Evolutionary conservation across 2,329 filamentous ascomycete genomes (phyloP).

Genomic region (Colletotrichum gigasporum): DNA sequence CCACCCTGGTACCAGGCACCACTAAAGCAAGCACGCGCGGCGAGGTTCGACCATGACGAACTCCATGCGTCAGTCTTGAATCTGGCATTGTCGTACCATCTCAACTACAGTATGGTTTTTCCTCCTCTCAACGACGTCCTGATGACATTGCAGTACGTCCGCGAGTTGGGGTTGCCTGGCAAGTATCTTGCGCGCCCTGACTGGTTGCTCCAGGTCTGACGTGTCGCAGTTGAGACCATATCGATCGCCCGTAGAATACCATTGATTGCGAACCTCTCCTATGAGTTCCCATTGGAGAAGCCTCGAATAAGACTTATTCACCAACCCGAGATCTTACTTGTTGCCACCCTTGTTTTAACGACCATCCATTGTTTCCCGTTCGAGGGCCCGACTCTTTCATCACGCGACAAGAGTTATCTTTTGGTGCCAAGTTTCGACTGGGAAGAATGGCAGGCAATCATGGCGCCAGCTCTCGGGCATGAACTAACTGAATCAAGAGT

Average conservation of each 20-base stretch:
- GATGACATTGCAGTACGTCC: constrained; percentile 75
- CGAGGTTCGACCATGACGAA: constrained; percentile 58
- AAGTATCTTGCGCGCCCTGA: constrained; percentile 39
- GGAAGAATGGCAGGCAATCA: constrained; percentile 70
- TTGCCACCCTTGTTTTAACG: constrained; percentile 76
- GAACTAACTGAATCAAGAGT: constrained; percentile 34
- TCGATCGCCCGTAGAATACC: constrained; percentile 66
- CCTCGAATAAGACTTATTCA: constrained; percentile 59
- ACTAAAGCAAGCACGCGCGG: constrained; percentile 60
- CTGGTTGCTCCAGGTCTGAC: not conserved
- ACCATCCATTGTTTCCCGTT: constrained; percentile 85
- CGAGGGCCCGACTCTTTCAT: constrained; percentile 60
- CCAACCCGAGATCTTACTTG: constrained; percentile 79
- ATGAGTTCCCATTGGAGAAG: constrained; percentile 63
- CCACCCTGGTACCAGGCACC: constrained; percentile 68
- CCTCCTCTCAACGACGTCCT: constrained; percentile 78
- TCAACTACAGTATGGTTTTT: constrained; percentile 75
- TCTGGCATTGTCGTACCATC: constrained; percentile 69
- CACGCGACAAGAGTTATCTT: constrained; percentile 53
- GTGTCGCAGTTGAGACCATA: constrained; percentile 33
- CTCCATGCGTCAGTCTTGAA: constrained; percentile 73
- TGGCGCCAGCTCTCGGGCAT: constrained; percentile 41
- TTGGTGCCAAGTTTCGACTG: constrained; percentile 71
- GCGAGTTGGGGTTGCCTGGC: constrained; percentile 80
- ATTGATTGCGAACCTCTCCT: constrained; percentile 59